Percentiles rank a stretch among this genome's conserved stretches.
Evolutionary conservation across 1,139 yeast genomes (phyloP).

Genomic region (Protomyces gravidus): DNA sequence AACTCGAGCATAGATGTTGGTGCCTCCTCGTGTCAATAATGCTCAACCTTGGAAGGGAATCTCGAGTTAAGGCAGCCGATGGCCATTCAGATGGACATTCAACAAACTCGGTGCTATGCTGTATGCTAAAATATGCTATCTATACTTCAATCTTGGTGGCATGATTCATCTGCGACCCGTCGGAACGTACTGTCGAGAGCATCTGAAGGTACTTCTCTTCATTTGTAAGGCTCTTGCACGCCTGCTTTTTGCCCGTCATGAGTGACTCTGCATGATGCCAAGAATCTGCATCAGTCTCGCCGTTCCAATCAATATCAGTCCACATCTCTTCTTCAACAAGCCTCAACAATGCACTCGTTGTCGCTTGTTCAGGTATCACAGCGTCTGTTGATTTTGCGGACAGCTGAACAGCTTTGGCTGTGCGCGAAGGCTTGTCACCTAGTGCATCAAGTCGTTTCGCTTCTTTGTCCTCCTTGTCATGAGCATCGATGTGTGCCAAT

Average conservation of each 20-base stretch:
- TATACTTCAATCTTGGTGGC: neutral
- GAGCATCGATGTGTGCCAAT: slow-evolving; percentile 62
- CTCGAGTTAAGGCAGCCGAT: no score
- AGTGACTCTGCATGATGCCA: slow-evolving; percentile 3
- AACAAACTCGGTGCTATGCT: no score
- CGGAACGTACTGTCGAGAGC: slow-evolving; percentile 6
- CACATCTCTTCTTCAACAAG: slow-evolving; percentile 46
- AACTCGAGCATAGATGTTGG: neutral
- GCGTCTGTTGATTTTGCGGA: slow-evolving; percentile 32
- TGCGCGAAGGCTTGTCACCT: slow-evolving; percentile 28
- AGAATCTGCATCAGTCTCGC: slow-evolving; percentile 4
- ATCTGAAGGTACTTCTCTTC: slow-evolving; percentile 14
- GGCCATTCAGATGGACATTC: no score
- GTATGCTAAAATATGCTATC: no score
- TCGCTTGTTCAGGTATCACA: neutral
- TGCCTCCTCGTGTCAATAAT: no score
- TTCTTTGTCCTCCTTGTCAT: slow-evolving; percentile 11
- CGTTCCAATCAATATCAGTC: slow-evolving; percentile 19
- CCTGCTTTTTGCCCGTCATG: slow-evolving; percentile 5
- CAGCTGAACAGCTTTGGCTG: slow-evolving; percentile 19
- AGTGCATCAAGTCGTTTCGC: slow-evolving; percentile 31
- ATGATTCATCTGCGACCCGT: neutral
- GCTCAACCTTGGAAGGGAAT: no score
- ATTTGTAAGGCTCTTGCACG: slow-evolving; percentile 19
- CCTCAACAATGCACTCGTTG: slow-evolving; percentile 38